Evolutionary conservation across 192 early-diverging fungal species (phyloP), one percentile per base, ranked within the genome.

Genomic region (Mortierella claussenii): DNA sequence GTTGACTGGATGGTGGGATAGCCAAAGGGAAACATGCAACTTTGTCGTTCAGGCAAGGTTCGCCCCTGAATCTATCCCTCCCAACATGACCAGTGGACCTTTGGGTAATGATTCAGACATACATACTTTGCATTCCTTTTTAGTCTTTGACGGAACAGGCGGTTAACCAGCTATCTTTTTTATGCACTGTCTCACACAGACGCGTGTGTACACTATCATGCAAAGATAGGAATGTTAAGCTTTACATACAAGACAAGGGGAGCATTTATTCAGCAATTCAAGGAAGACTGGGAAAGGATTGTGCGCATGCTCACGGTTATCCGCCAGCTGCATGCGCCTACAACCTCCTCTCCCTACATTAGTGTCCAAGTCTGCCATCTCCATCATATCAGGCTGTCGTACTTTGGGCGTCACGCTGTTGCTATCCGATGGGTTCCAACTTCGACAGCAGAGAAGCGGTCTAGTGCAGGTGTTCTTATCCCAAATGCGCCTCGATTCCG

Each of bases 1-100:
- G 49, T 37, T 76, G 37, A 62, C 73, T 23, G 73, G 73, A 48
- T 76, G 73, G 73, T 76, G 73, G 73, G 59, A 61, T 40, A 62
- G 28, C 21, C 57, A 76, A 21, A 40, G 64, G n/a, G 73, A 66
- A 21, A 76, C 73, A 17, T 76, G 73, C 37, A 67, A 76, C 59
- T 67, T 76, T 67, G 59, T 67, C 30, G 57, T 76, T 8, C 64
- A 76, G n/a, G 73, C 73, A 32, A 76, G 56, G 26, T 67, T 76
- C 24, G 44, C 46, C 1, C 65, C 64, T 2, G 59, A 55, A 5
- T 44, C 65, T 27, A 67, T 55, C 9, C 58, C 63, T 1, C 12
- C 73, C 12, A 54, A 55, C 24, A 67, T 76, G 64, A 58, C 52
- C 10, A 57, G 53, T 21, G 73, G 64, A 4, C 40, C 58, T 5